Percentiles rank a stretch among this genome's conserved stretches.
phyloP scores from a whole-genome alignment of 805 yeast species.

The Hanseniaspora vineae region DNA sequence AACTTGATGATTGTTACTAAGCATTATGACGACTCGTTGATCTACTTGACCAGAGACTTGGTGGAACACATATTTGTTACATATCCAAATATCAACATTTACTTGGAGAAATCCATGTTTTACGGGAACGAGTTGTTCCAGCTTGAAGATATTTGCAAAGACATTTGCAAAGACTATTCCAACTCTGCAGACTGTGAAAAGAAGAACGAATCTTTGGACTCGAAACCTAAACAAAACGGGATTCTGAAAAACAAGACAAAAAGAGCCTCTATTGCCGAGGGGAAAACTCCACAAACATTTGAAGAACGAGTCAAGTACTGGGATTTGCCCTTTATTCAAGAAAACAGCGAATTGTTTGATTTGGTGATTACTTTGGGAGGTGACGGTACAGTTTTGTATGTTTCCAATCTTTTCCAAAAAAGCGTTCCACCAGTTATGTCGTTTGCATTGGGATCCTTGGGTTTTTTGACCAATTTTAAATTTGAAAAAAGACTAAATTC shows the following conservation, averaged over 20 bases:
- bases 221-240: background rate
- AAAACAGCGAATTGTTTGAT: slow-evolving; percentile 41
- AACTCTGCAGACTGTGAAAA: no score
- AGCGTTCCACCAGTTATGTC: slow-evolving; percentile 87
- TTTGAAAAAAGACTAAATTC: slow-evolving; percentile 58
- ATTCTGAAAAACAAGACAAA: background rate
- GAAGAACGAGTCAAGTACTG: slow-evolving; percentile 39
- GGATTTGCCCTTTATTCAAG: slow-evolving; percentile 44
- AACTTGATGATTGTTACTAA: slow-evolving; percentile 79
- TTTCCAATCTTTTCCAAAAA: slow-evolving; percentile 73
- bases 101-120: slow-evolving; percentile 56
- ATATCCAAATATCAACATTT: slow-evolving; percentile 34
- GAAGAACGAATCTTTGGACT: background rate
- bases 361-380: slow-evolving; percentile 86
- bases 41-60: slow-evolving; percentile 63
- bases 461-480: slow-evolving; percentile 78
- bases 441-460: slow-evolving; percentile 82
- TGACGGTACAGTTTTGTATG: slow-evolving; percentile 88
- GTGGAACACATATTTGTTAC: slow-evolving; percentile 57
- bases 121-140: slow-evolving; percentile 52
- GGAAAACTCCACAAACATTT: slow-evolving; percentile 28
- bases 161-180: background rate
- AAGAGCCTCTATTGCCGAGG: background rate
- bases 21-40: slow-evolving; percentile 70
- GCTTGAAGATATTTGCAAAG: slow-evolving; percentile 33